Evolutionary conservation across 139 green algal species (phyloP).

Genomic region (Tetraselmis striata): DNA sequence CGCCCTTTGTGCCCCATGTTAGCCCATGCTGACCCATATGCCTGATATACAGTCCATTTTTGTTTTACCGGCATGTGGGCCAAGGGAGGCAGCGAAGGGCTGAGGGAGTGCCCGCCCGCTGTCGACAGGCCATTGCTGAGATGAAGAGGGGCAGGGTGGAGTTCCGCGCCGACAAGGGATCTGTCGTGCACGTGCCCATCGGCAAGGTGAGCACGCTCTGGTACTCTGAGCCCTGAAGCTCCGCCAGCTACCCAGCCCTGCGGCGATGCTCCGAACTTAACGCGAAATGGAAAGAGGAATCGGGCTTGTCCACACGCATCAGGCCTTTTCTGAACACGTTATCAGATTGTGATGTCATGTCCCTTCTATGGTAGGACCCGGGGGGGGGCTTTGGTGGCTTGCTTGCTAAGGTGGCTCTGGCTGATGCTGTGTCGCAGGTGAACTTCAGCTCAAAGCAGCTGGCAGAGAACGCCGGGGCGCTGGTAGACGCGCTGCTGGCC

Average conservation of each 20-base stretch:
- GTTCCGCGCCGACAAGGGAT: slow-evolving; percentile 71
- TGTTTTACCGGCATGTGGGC: not conserved
- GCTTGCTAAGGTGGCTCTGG: no score
- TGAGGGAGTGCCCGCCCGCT: not conserved
- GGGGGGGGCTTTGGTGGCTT: no score
- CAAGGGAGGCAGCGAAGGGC: not conserved
- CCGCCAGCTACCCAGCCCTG: no score
- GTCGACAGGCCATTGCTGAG: slow-evolving; percentile 42
- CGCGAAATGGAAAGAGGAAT: no score
- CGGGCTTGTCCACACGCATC: no score
- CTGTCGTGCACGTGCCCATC: slow-evolving; percentile 64
- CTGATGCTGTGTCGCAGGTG: not conserved
- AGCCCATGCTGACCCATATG: not conserved
- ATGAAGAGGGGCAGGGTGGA: slow-evolving; percentile 71
- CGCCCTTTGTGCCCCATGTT: no score
- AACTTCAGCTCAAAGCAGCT: slow-evolving; percentile 25
- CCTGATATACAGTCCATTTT: no score
- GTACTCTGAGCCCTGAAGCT: no score
- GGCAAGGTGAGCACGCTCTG: slow-evolving; percentile 46
- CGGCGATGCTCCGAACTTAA: no score
- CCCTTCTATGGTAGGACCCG: no score
- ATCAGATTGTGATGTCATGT: no score
- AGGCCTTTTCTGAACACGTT: no score
- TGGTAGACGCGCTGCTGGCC: slow-evolving; percentile 44
- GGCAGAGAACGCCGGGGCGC: slow-evolving; percentile 43